Conservation (phyloP, 2,329 filamentous ascomycete species). For the Talaromyces marneffei region DNA sequence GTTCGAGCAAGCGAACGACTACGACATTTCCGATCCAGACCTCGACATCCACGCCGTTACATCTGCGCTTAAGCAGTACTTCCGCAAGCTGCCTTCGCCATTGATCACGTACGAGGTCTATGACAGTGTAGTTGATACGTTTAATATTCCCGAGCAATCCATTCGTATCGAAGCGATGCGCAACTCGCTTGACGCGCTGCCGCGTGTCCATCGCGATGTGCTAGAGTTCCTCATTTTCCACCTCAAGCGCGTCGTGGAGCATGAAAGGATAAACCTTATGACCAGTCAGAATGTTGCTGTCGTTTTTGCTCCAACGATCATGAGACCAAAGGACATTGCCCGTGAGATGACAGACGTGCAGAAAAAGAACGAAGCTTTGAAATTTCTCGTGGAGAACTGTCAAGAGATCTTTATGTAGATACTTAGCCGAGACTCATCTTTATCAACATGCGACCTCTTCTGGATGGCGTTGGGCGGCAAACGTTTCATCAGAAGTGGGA, state of each 20-base stretch:
- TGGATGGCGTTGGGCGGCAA: background rate
- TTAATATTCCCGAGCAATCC: conserved; percentile 57
- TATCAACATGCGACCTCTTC: background rate
- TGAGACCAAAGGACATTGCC: conserved; percentile 83
- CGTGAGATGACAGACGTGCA: conserved; percentile 96
- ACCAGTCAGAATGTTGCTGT: conserved; percentile 93
- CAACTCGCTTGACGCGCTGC: conserved; percentile 69
- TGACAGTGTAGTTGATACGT: conserved; percentile 70
- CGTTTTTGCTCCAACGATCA: conserved; percentile 95
- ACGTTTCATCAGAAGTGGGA: background rate
- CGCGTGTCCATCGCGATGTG: conserved; percentile 77
- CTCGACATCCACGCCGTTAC: conserved; percentile 96
- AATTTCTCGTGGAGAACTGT: conserved; percentile 88
- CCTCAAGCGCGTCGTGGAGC: conserved; percentile 74
- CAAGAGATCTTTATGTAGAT: conserved; percentile 63
- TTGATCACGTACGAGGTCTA: conserved; percentile 91
- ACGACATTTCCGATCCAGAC: conserved; percentile 87
- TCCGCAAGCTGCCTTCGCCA: conserved; percentile 83
- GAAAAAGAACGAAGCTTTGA: conserved; percentile 83
- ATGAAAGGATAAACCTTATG: conserved; percentile 88
- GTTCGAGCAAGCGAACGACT: conserved; percentile 78
- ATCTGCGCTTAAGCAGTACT: conserved; percentile 94
- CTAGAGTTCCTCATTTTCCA: conserved; percentile 94
- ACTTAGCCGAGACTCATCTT: background rate
- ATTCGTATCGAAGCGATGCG: conserved; percentile 68